Evolutionary conservation across 805 yeast genomes (phyloP).

Genomic region (Saturnispora saitoi): DNA sequence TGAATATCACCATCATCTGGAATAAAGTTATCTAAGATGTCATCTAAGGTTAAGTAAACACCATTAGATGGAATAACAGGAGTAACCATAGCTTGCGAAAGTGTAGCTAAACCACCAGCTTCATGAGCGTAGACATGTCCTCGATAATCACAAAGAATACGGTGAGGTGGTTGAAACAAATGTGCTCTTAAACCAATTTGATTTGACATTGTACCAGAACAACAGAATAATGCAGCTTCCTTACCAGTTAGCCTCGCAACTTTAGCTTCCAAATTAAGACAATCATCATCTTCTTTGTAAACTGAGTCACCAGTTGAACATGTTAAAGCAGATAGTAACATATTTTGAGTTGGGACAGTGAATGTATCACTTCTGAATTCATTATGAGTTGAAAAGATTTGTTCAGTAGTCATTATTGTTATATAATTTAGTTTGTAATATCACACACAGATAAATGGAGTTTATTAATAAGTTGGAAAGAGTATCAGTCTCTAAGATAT

Average conservation of each 20-base stretch:
- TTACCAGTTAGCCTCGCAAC: constrained; percentile 68
- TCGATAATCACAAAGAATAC: constrained; percentile 78
- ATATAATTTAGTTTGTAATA: not conserved
- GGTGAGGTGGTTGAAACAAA: constrained; percentile 72
- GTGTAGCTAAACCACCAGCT: constrained; percentile 85
- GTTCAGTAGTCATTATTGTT: not conserved
- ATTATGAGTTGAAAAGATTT: constrained; percentile 25
- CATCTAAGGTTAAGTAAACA: constrained; percentile 68
- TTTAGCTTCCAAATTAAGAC: constrained; percentile 51
- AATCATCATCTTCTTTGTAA: constrained; percentile 74
- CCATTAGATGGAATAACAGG: constrained; percentile 79
- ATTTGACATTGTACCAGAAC: constrained; percentile 84
- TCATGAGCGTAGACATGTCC: constrained; percentile 79
- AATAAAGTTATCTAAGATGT: constrained; percentile 50
- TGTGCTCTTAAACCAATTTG: constrained; percentile 77
- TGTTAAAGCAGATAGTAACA: constrained; percentile 51
- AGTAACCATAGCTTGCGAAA: constrained; percentile 86
- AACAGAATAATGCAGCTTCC: constrained; percentile 74
- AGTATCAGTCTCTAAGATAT: no score
- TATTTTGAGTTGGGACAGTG: constrained; percentile 73
- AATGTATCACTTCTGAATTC: constrained; percentile 77
- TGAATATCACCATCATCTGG: constrained; percentile 80
- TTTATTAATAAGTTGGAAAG: not conserved
- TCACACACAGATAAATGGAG: not conserved
- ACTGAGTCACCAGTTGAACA: constrained; percentile 80